phyloP scores from a whole-genome alignment of 2,329 filamentous ascomycete species.

The Scedosporium aurantiacum region DNA sequence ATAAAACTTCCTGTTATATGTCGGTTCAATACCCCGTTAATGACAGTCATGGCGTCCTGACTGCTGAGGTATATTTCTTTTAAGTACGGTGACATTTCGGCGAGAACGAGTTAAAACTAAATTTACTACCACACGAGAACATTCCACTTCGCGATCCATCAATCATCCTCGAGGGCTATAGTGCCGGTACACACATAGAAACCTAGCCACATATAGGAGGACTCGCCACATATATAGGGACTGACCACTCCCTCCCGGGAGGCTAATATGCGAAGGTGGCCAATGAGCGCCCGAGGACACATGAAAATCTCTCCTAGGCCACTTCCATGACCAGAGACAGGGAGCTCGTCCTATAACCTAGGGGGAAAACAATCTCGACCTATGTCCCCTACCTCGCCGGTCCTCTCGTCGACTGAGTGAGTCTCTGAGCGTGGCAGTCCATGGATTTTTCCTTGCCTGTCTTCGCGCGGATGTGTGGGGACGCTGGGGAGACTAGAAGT shows the following conservation, averaged over 20 bases:
- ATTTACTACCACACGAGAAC: not conserved
- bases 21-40: too few relatives aligned
- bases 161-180: not conserved
- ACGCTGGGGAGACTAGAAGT: too few relatives aligned
- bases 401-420: too few relatives aligned
- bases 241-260: not conserved
- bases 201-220: not conserved
- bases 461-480: not conserved
- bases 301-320: not conserved
- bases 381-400: not conserved
- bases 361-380: not conserved
- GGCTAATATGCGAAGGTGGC: not conserved
- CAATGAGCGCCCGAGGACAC: not conserved
- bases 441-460: not conserved
- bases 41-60: too few relatives aligned
- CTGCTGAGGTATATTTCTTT: not conserved
- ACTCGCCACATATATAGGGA: not conserved
- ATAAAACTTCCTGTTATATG: not conserved
- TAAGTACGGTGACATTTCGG: not conserved
- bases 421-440: not conserved
- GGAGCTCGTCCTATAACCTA: not conserved
- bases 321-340: too few relatives aligned
- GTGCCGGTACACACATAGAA: not conserved
- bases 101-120: not conserved
- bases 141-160: not conserved